These are phyloP conservation scores for Agrocybe praecox DNA, from an alignment of 768 basidiomycete genomes.

Conservation along the genomic window DNA sequence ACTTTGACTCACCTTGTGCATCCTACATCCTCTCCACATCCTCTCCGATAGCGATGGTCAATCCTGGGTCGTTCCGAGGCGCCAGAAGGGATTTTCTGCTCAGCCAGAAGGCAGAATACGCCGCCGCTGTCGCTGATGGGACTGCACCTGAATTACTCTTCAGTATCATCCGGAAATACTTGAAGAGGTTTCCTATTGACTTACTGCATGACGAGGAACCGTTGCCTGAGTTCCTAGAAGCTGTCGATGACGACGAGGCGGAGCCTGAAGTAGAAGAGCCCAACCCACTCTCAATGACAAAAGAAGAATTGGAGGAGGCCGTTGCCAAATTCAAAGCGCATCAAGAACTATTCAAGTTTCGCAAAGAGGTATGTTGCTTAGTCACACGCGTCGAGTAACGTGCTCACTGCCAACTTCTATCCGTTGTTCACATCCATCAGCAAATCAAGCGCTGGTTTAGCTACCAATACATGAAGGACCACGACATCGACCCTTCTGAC, in stretches of 20 bases:
- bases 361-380: neutral
- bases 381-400: too few relatives aligned
- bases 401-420: too few relatives aligned
- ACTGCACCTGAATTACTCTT: slow-evolving; percentile 3
- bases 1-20: too few relatives aligned
- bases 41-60: slow-evolving; percentile 3
- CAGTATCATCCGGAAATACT: slow-evolving; percentile 8
- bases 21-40: too few relatives aligned
- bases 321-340: neutral
- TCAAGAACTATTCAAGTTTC: neutral
- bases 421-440: neutral
- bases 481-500: slow-evolving; percentile 4
- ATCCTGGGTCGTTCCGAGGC: slow-evolving; percentile 12
- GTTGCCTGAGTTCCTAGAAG: slow-evolving; percentile 3
- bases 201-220: slow-evolving; percentile 9
- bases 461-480: neutral
- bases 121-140: neutral
- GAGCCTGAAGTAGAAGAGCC: neutral
- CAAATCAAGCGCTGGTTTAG: slow-evolving; percentile 8
- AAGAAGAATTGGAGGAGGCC: neutral
- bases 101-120: slow-evolving; percentile 2
- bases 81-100: slow-evolving; percentile 6
- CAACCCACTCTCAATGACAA: neutral
- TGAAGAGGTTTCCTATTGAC: slow-evolving; percentile 13
- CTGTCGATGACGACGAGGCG: slow-evolving; percentile 9